Evolutionary conservation across 208 protist species (phyloP).

Genomic region (Novymonas esmeraldas): DNA sequence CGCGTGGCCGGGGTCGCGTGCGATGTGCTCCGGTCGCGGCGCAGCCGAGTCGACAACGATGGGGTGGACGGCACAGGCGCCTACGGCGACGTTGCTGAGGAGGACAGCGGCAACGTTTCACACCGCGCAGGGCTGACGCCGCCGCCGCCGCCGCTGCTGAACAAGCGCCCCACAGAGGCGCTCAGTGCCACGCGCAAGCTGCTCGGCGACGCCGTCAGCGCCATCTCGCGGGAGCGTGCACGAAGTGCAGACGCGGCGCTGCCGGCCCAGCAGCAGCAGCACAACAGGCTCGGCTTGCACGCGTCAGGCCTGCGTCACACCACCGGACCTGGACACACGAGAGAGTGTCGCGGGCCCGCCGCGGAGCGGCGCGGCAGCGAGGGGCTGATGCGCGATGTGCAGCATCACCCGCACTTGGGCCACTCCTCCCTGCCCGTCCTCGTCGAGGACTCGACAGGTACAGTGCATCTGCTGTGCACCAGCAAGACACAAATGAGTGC

Average conservation of each 20-base stretch:
- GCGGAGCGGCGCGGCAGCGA: neutral
- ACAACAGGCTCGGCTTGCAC: conserved; percentile 5
- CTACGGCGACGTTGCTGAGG: neutral
- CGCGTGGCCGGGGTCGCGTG: conserved; percentile 10
- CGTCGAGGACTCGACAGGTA: conserved; percentile 43
- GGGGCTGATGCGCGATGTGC: neutral
- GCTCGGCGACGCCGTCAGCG: conserved; percentile 25
- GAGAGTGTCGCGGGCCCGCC: too few relatives aligned
- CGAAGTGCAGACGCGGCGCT: conserved; percentile 9
- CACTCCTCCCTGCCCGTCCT: conserved; percentile 27
- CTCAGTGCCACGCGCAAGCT: conserved; percentile 22
- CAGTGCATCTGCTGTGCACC: conserved; percentile 40
- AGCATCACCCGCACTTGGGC: conserved; percentile 22
- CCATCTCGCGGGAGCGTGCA: conserved; percentile 22
- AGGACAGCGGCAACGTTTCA: neutral
- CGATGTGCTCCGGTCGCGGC: conserved; percentile 18
- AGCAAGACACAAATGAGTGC: conserved; percentile 14
- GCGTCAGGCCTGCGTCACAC: too few relatives aligned
- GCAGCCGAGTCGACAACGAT: neutral
- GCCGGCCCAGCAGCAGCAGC: conserved; percentile 6
- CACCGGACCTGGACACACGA: too few relatives aligned
- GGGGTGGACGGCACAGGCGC: neutral
- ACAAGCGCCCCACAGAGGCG: conserved; percentile 14
- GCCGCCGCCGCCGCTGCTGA: conserved; percentile 10
- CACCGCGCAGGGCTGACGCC: conserved; percentile 7